These are phyloP conservation scores for Debaryomyces psychrophilus DNA, from an alignment of 1,139 yeast genomes.

Conservation along the genomic window DNA sequence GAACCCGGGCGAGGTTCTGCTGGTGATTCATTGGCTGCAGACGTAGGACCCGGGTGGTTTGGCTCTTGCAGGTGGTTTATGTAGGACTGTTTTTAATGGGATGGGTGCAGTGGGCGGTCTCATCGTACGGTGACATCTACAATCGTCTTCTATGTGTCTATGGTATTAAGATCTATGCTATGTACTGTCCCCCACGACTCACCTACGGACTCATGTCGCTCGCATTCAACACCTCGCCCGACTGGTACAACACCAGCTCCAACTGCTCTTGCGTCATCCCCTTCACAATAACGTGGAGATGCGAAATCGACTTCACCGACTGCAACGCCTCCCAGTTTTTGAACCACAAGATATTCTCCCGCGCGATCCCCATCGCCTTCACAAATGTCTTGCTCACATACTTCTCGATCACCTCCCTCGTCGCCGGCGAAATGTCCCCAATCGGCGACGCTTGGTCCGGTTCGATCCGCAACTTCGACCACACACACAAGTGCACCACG, in stretches of 20 bases:
- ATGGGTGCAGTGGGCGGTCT: too few species aligned
- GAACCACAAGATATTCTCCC: constrained; percentile 56
- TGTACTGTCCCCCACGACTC: background rate
- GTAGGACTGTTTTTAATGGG: too few species aligned
- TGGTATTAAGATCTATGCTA: background rate
- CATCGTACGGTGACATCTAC: too few species aligned
- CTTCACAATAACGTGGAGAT: constrained; percentile 56
- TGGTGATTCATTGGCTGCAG: too few species aligned
- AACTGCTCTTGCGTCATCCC: constrained; percentile 32
- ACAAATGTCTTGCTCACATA: constrained; percentile 52
- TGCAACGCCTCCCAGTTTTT: constrained; percentile 64
- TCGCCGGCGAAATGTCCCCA: constrained; percentile 50
- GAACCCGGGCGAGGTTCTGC: too few species aligned
- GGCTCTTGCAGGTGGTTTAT: too few species aligned
- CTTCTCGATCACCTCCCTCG: constrained; percentile 38
- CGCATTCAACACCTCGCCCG: constrained; percentile 25
- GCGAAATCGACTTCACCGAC: constrained; percentile 60
- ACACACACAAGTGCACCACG: constrained; percentile 45
- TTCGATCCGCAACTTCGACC: constrained; percentile 43
- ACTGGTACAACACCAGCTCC: constrained; percentile 21
- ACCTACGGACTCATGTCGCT: background rate
- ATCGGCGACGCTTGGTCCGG: constrained; percentile 33
- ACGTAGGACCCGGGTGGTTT: too few species aligned
- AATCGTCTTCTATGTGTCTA: background rate
- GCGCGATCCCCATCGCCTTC: constrained; percentile 36